Percentiles rank a stretch among this genome's conserved stretches.
phyloP scores from a whole-genome alignment of 495 filamentous ascomycete species.

The Penicillium ucsense region DNA sequence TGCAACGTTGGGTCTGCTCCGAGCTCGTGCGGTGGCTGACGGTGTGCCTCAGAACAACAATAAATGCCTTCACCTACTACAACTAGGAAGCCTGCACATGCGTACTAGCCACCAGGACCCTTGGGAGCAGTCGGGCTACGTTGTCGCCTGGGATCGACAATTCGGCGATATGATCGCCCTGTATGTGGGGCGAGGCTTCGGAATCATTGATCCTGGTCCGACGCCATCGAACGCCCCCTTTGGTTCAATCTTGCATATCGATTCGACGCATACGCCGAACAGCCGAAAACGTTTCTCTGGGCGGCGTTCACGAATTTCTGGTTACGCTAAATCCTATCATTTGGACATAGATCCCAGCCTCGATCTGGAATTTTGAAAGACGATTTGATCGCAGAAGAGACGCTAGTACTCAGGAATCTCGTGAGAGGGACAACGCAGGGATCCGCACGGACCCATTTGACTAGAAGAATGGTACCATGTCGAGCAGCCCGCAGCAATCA shows the following conservation, averaged over 20 bases:
- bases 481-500: too few species aligned
- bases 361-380: slow-evolving; percentile 11
- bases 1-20: slow-evolving; percentile 23
- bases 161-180: slow-evolving; percentile 20
- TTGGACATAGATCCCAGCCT: slow-evolving; percentile 23
- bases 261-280: slow-evolving; percentile 2
- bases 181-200: slow-evolving; percentile 15
- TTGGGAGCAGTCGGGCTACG: slow-evolving; percentile 27
- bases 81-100: slow-evolving; percentile 25
- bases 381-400: too few species aligned
- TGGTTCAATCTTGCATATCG: slow-evolving; percentile 12
- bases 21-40: slow-evolving; percentile 11
- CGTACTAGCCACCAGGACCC: slow-evolving; percentile 3
- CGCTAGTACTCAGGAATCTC: too few species aligned
- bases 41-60: slow-evolving; percentile 8
- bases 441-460: too few species aligned
- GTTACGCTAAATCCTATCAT: slow-evolving; percentile 6
- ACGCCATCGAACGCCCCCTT: slow-evolving; percentile 9
- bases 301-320: slow-evolving; percentile 3
- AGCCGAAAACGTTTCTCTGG: not conserved
- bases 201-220: slow-evolving; percentile 11
- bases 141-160: slow-evolving; percentile 31
- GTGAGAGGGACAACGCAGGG: too few species aligned
- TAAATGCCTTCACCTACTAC: slow-evolving; percentile 22
- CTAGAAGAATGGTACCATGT: too few species aligned